phyloP scores from a whole-genome alignment of 805 yeast genomes.

The Debaryomyces castellii region DNA sequence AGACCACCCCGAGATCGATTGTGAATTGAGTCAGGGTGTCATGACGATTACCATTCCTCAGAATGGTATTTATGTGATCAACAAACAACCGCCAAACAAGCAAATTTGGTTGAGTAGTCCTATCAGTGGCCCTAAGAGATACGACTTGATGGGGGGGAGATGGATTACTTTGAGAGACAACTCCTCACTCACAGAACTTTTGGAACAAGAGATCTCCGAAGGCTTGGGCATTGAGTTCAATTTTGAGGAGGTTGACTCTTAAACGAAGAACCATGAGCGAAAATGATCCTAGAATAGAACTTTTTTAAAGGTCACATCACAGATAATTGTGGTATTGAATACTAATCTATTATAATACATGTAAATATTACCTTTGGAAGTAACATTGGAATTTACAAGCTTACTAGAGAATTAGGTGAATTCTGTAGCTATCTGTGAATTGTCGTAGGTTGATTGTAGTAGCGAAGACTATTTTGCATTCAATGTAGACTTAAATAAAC shows the following conservation, averaged over 20 bases:
- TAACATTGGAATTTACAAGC: too few species aligned
- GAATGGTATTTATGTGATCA: slow-evolving; percentile 84
- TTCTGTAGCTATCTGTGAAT: too few species aligned
- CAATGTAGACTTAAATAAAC: too few species aligned
- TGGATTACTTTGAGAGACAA: slow-evolving; percentile 82
- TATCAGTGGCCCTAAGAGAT: slow-evolving; percentile 80
- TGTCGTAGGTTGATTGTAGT: too few species aligned
- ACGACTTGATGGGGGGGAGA: slow-evolving; percentile 64
- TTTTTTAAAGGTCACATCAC: not conserved
- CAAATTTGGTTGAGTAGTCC: slow-evolving; percentile 97
- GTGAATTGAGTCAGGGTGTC: slow-evolving; percentile 85
- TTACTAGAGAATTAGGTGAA: too few species aligned
- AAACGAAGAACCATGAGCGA: not conserved
- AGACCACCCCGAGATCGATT: slow-evolving; percentile 59
- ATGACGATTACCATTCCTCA: slow-evolving; percentile 69
- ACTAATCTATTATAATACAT: not conserved
- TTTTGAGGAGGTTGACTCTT: slow-evolving; percentile 15
- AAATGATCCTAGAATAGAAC: not conserved
- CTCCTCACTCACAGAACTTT: slow-evolving; percentile 31
- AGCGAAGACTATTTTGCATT: too few species aligned
- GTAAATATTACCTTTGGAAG: not conserved
- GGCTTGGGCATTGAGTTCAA: slow-evolving; percentile 23
- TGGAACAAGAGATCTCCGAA: slow-evolving; percentile 30
- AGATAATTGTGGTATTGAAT: not conserved
- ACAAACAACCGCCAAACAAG: slow-evolving; percentile 96